Conservation (phyloP, 768 basidiomycete species). For the Boletus barrowsii region DNA sequence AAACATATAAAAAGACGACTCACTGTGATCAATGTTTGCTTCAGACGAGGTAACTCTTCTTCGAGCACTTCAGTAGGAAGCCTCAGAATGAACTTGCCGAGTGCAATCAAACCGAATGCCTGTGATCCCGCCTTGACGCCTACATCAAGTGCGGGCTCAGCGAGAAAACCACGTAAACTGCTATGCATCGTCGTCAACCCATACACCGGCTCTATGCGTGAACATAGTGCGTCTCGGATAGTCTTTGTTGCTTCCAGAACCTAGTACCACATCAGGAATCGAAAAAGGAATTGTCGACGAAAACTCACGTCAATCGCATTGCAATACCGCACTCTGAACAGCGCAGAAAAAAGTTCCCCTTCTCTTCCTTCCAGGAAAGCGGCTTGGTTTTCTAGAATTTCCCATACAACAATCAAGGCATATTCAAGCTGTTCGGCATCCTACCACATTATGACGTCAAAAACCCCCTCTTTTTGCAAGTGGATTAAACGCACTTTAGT, state of each 20-base stretch:
- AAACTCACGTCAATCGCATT: constrained; percentile 63
- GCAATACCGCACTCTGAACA: constrained; percentile 72
- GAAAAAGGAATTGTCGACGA: neutral
- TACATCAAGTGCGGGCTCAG: constrained; percentile 46
- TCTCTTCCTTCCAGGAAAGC: constrained; percentile 76
- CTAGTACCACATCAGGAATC: constrained; percentile 35
- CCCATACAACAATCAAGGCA: constrained; percentile 79
- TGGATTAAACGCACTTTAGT: constrained; percentile 47
- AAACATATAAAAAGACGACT: constrained; percentile 21
- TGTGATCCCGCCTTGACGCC: constrained; percentile 64
- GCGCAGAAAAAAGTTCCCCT: constrained; percentile 65
- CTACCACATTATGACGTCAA: constrained; percentile 35
- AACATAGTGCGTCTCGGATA: constrained; percentile 71
- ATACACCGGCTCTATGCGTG: constrained; percentile 77
- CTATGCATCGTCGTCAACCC: constrained; percentile 82
- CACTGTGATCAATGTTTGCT: constrained; percentile 66
- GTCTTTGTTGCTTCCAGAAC: constrained; percentile 81
- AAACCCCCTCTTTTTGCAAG: neutral
- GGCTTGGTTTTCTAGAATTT: constrained; percentile 74
- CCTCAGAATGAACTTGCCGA: constrained; percentile 79
- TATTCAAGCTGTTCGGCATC: constrained; percentile 66
- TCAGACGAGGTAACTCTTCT: constrained; percentile 80
- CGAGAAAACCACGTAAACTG: constrained; percentile 61
- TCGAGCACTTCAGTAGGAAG: constrained; percentile 82
- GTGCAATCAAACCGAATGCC: constrained; percentile 79